These are phyloP conservation scores for Ochetophila trinervis DNA, from an alignment of 306 rosid species.

Conservation along the genomic window DNA sequence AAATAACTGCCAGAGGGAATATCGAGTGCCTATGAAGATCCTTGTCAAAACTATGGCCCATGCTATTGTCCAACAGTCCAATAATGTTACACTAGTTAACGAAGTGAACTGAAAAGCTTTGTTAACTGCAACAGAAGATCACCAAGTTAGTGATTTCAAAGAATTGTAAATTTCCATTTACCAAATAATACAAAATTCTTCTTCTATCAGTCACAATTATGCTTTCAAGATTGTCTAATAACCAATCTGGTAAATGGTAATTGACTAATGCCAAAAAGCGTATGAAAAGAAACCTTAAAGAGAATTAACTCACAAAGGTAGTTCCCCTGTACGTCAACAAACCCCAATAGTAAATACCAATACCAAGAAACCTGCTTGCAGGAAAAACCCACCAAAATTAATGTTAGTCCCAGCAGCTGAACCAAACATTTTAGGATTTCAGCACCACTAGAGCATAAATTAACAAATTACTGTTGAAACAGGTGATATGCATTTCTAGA, in stretches of 20 bases:
- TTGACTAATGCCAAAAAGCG: background rate
- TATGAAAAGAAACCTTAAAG: background rate
- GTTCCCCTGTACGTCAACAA: conserved; percentile 66
- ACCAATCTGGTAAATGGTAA: too few relatives aligned
- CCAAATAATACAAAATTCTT: too few relatives aligned
- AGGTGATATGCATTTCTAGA: too few relatives aligned
- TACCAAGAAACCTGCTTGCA: conserved; percentile 65
- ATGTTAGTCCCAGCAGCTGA: too few relatives aligned
- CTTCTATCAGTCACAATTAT: too few relatives aligned
- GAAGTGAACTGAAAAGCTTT: conserved; percentile 63
- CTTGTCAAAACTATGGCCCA: conserved; percentile 63
- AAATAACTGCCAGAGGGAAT: conserved; percentile 52
- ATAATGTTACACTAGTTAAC: conserved; percentile 60
- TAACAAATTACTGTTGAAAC: too few relatives aligned
- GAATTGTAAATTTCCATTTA: background rate
- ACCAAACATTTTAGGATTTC: too few relatives aligned
- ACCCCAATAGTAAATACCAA: conserved; percentile 62
- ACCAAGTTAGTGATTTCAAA: background rate
- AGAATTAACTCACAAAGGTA: conserved; percentile 46
- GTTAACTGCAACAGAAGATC: conserved; percentile 52
- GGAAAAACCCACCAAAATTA: too few relatives aligned
- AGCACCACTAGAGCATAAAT: too few relatives aligned
- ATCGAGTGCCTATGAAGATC: conserved; percentile 51
- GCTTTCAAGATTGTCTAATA: too few relatives aligned
- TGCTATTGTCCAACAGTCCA: conserved; percentile 64